Evolutionary conservation across 495 filamentous ascomycete genomes (phyloP).

Genomic region (Penicillium fimorum): DNA sequence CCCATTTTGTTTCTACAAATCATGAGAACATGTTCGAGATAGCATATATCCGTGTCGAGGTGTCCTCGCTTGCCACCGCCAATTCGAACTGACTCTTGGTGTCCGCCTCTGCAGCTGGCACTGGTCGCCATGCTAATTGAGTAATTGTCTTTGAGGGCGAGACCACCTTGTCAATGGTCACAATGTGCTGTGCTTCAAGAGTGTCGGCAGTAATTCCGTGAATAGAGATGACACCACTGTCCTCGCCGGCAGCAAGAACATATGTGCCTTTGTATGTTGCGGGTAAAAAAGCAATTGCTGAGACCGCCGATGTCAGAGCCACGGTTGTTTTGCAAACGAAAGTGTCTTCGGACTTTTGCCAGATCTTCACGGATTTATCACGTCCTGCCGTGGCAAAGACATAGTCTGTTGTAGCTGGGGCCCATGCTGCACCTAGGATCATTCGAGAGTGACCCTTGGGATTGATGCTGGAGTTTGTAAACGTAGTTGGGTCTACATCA

Average conservation of each 20-base stretch:
- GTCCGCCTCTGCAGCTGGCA: constrained; percentile 11
- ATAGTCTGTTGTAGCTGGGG: constrained; percentile 42
- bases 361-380: constrained; percentile 82
- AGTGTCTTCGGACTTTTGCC: constrained; percentile 47
- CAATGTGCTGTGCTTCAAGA: constrained; percentile 44
- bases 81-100: constrained; percentile 49
- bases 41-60: constrained; percentile 70
- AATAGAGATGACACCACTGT: constrained; percentile 45
- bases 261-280: constrained; percentile 38
- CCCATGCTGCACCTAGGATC: constrained; percentile 85
- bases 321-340: constrained; percentile 54
- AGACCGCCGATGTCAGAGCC: constrained; percentile 60
- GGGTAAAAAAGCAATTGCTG: constrained; percentile 69
- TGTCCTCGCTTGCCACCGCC: constrained; percentile 81
- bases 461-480: constrained; percentile 58
- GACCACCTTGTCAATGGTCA: constrained; percentile 40
- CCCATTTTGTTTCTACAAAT: constrained; percentile 18
- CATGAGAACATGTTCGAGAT: constrained; percentile 42
- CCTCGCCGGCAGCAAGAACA: constrained; percentile 65
- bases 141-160: constrained; percentile 73
- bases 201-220: constrained; percentile 40
- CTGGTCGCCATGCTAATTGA: constrained; percentile 76
- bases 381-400: constrained; percentile 85
- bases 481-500: constrained; percentile 41
- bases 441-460: constrained; percentile 86